Conservation (phyloP, 768 basidiomycete species). For the Fistulinella prunicolor region DNA sequence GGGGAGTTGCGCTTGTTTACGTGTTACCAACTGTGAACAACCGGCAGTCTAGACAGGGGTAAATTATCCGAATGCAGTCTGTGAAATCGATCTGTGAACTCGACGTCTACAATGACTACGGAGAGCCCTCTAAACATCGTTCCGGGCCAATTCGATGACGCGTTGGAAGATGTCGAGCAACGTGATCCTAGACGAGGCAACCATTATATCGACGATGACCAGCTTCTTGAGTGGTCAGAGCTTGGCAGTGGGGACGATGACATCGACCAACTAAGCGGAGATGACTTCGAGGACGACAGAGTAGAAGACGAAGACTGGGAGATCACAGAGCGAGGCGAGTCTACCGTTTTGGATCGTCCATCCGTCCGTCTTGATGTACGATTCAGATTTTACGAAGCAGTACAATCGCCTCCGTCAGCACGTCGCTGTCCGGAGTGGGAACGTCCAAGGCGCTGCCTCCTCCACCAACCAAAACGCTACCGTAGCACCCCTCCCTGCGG, state of each 20-base stretch:
- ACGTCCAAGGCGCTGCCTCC: slow-evolving; percentile 57
- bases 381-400: slow-evolving; percentile 94
- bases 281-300: slow-evolving; percentile 52
- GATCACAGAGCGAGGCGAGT: slow-evolving; percentile 73
- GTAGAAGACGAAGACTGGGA: slow-evolving; percentile 92
- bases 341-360: not conserved
- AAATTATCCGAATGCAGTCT: slow-evolving; percentile 8
- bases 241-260: slow-evolving; percentile 21
- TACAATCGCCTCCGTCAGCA: slow-evolving; percentile 94
- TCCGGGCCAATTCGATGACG: slow-evolving; percentile 64
- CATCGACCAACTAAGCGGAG: slow-evolving; percentile 39
- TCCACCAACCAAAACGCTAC: slow-evolving; percentile 45
- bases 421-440: slow-evolving; percentile 76
- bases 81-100: not conserved
- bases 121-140: slow-evolving; percentile 30
- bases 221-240: slow-evolving; percentile 30
- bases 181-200: slow-evolving; percentile 26
- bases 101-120: slow-evolving; percentile 17
- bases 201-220: slow-evolving; percentile 46
- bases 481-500: slow-evolving; percentile 64
- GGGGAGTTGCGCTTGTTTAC: slow-evolving; percentile 22
- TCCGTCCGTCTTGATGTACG: not conserved
- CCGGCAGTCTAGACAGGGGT: slow-evolving; percentile 9
- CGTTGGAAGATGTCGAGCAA: slow-evolving; percentile 34
- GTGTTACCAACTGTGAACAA: not conserved